Conservation (phyloP, 352 stramenopile species). For the Phytophthora brassicae region DNA sequence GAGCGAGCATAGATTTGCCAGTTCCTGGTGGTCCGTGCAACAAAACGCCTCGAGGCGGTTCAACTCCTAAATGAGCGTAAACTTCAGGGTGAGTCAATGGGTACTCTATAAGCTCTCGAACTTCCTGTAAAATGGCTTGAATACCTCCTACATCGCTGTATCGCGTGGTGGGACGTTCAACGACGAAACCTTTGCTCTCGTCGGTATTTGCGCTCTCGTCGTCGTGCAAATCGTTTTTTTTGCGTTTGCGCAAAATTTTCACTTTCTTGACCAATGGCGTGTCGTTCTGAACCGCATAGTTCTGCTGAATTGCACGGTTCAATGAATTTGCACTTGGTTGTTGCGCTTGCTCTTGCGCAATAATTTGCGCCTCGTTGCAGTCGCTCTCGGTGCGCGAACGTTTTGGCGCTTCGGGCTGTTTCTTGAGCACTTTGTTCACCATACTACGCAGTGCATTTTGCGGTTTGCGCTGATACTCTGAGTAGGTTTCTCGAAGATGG, state of each 20-base stretch:
- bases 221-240: conserved; percentile 18
- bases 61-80: conserved; percentile 91
- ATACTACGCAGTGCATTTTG: conserved; percentile 64
- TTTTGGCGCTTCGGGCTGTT: conserved; percentile 47
- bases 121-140: conserved; percentile 84
- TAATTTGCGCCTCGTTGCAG: conserved; percentile 63
- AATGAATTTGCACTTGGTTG: conserved; percentile 54
- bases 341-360: conserved; percentile 48
- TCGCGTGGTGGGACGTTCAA: conserved; percentile 69
- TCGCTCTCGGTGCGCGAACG: conserved; percentile 55
- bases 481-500: conserved; percentile 72
- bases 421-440: conserved; percentile 75
- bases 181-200: conserved; percentile 60
- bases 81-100: conserved; percentile 93
- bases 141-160: conserved; percentile 92
- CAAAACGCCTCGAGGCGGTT: conserved; percentile 90
- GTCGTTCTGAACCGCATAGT: conserved; percentile 49
- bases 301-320: conserved; percentile 78
- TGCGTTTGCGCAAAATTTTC: conserved; percentile 55
- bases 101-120: conserved; percentile 95
- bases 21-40: conserved; percentile 92
- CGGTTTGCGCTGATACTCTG: conserved; percentile 88
- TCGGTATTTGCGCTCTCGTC: background rate
- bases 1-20: conserved; percentile 94
- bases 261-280: conserved; percentile 70